A percentile compares a stretch with the other conserved stretches of the same genome.
These are phyloP conservation scores for Kazachstania sp. DNA, from an alignment of 1,139 yeast genomes.

Conservation along the genomic window DNA sequence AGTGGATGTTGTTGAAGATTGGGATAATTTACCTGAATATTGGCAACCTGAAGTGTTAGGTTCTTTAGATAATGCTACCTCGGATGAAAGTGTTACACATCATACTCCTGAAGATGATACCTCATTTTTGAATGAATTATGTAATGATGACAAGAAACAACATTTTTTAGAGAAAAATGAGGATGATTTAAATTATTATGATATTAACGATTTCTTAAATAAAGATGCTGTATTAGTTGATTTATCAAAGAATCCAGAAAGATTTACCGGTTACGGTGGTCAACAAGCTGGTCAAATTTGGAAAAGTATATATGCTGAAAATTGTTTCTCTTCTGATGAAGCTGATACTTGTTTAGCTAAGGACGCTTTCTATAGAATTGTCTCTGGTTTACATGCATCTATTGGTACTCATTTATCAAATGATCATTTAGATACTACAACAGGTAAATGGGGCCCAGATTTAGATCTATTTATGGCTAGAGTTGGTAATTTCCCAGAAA, in stretches of 20 bases:
- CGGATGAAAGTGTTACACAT: slow-evolving; percentile 24
- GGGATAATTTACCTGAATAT: slow-evolving; percentile 62
- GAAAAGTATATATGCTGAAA: slow-evolving; percentile 86
- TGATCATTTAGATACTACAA: slow-evolving; percentile 65
- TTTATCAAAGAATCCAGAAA: slow-evolving; percentile 80
- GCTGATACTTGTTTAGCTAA: slow-evolving; percentile 64
- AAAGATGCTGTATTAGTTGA: slow-evolving; percentile 70
- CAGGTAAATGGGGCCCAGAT: slow-evolving; percentile 80
- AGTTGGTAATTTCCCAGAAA: slow-evolving; percentile 83
- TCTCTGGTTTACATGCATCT: slow-evolving; percentile 94
- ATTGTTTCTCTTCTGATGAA: slow-evolving; percentile 53
- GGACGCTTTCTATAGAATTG: slow-evolving; percentile 73
- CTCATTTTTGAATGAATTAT: slow-evolving; percentile 30
- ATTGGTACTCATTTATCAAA: slow-evolving; percentile 89
- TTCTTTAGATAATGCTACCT: slow-evolving; percentile 40
- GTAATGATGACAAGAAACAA: slow-evolving; percentile 9
- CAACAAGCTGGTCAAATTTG: slow-evolving; percentile 86
- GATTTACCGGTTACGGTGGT: slow-evolving; percentile 96
- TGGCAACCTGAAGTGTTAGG: slow-evolving; percentile 74
- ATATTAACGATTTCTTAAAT: slow-evolving; percentile 34
- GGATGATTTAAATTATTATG: slow-evolving; percentile 40
- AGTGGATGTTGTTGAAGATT: slow-evolving; percentile 62
- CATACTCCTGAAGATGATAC: slow-evolving; percentile 30
- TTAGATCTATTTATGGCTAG: slow-evolving; percentile 74
- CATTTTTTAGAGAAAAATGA: slow-evolving; percentile 6